A percentile compares a stretch with the other conserved stretches of the same genome.
phyloP scores from a whole-genome alignment of 148 eudicot genomes.

The Cornus controversa region DNA sequence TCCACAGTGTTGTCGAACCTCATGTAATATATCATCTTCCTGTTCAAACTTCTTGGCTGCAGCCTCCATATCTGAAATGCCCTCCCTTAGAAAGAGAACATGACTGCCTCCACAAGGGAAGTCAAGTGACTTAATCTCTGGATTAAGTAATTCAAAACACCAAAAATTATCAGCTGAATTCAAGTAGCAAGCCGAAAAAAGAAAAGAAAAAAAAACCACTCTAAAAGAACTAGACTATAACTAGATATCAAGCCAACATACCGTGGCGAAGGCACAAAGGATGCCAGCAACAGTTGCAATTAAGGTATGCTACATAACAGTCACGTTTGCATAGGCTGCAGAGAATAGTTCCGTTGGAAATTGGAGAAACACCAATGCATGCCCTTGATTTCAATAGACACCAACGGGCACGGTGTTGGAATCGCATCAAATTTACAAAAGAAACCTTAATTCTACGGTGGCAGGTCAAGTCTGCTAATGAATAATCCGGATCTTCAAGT shows the following conservation, averaged over 20 bases:
- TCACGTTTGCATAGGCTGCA: constrained; percentile 97
- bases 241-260: constrained; percentile 25
- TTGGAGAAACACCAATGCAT: constrained; percentile 39
- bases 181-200: background rate
- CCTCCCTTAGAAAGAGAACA: constrained; percentile 59
- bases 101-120: constrained; percentile 68
- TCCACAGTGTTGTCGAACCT: constrained; percentile 38
- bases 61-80: constrained; percentile 68
- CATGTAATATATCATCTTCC: constrained; percentile 45
- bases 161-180: background rate
- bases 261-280: constrained; percentile 94
- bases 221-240: background rate
- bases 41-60: constrained; percentile 81
- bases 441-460: constrained; percentile 55
- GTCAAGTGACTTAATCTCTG: constrained; percentile 53
- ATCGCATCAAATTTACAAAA: constrained; percentile 72
- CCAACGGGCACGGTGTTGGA: constrained; percentile 95
- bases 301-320: constrained; percentile 82
- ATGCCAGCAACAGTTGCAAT: constrained; percentile 77
- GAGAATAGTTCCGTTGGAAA: constrained; percentile 66
- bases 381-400: constrained; percentile 49
- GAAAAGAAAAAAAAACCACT: background rate
- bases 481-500: constrained; percentile 39
- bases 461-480: constrained; percentile 39
- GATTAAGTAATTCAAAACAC: background rate